These are phyloP conservation scores for Phytophthora idaei DNA, from an alignment of 352 stramenopile species.

Conservation along the genomic window DNA sequence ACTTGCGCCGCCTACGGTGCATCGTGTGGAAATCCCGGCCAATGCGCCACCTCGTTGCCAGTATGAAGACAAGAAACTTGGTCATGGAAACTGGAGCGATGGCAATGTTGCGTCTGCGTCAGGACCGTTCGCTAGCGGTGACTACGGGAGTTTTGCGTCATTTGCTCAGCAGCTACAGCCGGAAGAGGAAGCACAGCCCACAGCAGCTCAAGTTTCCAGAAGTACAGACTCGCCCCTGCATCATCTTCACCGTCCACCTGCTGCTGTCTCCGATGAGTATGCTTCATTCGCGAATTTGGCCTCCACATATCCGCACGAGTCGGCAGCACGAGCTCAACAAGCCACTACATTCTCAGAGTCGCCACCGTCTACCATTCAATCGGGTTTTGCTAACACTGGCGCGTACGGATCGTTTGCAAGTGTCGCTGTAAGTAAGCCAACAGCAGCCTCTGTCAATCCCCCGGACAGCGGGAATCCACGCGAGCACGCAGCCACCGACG, in stretches of 20 bases:
- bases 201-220: background rate
- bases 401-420: slow-evolving; percentile 41
- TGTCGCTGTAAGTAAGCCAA: slow-evolving; percentile 30
- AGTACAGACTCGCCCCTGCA: background rate
- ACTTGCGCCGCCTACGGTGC: slow-evolving; percentile 30
- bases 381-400: slow-evolving; percentile 11
- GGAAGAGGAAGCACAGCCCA: slow-evolving; percentile 16
- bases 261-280: slow-evolving; percentile 25
- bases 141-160: slow-evolving; percentile 57
- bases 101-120: background rate
- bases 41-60: background rate
- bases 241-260: background rate
- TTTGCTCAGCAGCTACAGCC: slow-evolving; percentile 28
- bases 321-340: slow-evolving; percentile 21
- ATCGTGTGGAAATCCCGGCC: slow-evolving; percentile 15
- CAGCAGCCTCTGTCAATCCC: background rate
- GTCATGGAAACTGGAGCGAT: background rate
- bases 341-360: slow-evolving; percentile 27
- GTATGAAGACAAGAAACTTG: slow-evolving; percentile 5
- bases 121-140: slow-evolving; percentile 12
- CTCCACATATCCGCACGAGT: slow-evolving; percentile 28
- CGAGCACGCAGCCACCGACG: background rate
- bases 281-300: slow-evolving; percentile 33
- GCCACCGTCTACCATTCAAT: slow-evolving; percentile 7
- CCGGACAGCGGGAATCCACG: background rate